Percentiles rank a stretch among this genome's conserved stretches.
These are phyloP conservation scores for Teratosphaeria pseudoeucalypti DNA, from an alignment of 2,329 filamentous ascomycete species.

Conservation along the genomic window DNA sequence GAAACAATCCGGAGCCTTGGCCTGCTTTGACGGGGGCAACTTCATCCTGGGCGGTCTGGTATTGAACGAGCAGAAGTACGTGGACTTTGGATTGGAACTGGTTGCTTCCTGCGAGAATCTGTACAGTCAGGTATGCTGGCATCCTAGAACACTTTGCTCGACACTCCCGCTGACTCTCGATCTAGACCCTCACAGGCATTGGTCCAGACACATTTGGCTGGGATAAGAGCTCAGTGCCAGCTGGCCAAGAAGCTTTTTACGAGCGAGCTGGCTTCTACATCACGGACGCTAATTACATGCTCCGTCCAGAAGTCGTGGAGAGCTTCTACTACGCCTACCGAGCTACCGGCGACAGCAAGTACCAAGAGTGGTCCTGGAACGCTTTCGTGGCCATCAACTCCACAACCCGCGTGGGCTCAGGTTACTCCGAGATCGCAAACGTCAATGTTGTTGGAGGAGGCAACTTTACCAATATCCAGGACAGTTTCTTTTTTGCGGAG, in stretches of 20 bases:
- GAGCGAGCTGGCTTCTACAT: slow-evolving; percentile 62
- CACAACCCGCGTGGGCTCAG: slow-evolving; percentile 53
- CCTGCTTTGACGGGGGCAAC: slow-evolving; percentile 1
- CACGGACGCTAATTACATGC: slow-evolving; percentile 48
- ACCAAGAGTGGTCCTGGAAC: slow-evolving; percentile 77
- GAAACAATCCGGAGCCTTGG: background rate
- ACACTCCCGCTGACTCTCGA: background rate
- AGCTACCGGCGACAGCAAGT: slow-evolving; percentile 62
- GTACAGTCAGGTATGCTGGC: slow-evolving; percentile 37
- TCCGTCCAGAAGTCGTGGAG: slow-evolving; percentile 75
- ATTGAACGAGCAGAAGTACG: background rate
- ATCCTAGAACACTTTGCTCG: background rate
- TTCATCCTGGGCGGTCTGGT: background rate
- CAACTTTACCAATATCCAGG: slow-evolving; percentile 57
- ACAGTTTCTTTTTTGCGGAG: slow-evolving; percentile 83
- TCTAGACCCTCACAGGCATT: slow-evolving; percentile 55
- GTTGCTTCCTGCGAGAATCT: slow-evolving; percentile 63
- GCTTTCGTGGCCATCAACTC: slow-evolving; percentile 59
- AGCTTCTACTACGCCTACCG: slow-evolving; percentile 81
- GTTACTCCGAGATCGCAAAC: slow-evolving; percentile 55
- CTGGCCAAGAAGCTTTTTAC: slow-evolving; percentile 48
- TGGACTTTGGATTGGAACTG: slow-evolving; percentile 29
- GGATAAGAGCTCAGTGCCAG: slow-evolving; percentile 26
- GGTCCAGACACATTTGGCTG: slow-evolving; percentile 55
- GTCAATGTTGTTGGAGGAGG: slow-evolving; percentile 57